Evolutionary conservation across 1,284 basidiomycete genomes (phyloP).

Genomic region (Salmacisia buchloeana): DNA sequence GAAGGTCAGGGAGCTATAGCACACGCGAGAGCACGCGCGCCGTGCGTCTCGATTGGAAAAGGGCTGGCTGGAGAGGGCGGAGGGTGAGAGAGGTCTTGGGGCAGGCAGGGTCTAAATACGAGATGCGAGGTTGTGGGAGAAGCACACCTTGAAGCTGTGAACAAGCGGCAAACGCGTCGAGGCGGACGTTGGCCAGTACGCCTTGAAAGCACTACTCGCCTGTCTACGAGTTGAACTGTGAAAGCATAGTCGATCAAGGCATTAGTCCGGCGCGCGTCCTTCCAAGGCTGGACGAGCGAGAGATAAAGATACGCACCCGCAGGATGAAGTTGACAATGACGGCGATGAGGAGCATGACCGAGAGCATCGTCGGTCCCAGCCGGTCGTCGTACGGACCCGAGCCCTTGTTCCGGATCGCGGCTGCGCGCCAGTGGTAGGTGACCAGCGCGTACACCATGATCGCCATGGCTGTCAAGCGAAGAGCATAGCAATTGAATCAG

Average conservation of each 20-base stretch:
- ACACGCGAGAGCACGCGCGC: too few species aligned
- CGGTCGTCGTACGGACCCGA: constrained; percentile 96
- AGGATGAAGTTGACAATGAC: constrained; percentile 51
- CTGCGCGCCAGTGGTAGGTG: constrained; percentile 93
- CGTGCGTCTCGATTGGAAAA: too few species aligned
- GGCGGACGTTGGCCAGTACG: too few species aligned
- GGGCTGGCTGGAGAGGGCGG: too few species aligned
- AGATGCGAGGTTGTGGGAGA: too few species aligned
- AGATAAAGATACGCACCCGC: constrained; percentile 14
- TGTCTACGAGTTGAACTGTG: background rate
- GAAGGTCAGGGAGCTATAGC: too few species aligned
- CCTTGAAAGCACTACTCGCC: background rate
- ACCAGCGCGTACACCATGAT: constrained; percentile 94
- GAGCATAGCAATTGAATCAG: background rate
- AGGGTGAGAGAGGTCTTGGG: too few species aligned
- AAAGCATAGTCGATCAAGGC: background rate
- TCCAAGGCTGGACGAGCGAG: constrained; percentile 8
- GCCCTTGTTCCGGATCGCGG: constrained; percentile 82
- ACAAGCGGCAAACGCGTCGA: too few species aligned
- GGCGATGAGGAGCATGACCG: constrained; percentile 47
- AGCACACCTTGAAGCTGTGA: too few species aligned
- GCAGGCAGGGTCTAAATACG: too few species aligned
- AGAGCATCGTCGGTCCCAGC: constrained; percentile 60
- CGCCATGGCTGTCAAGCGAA: constrained; percentile 66
- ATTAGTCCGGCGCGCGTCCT: too few species aligned